Base-by-base conservation (phyloP, 2,329 filamentous ascomycete species). In the Aspergillus sclerotialis region DNA sequence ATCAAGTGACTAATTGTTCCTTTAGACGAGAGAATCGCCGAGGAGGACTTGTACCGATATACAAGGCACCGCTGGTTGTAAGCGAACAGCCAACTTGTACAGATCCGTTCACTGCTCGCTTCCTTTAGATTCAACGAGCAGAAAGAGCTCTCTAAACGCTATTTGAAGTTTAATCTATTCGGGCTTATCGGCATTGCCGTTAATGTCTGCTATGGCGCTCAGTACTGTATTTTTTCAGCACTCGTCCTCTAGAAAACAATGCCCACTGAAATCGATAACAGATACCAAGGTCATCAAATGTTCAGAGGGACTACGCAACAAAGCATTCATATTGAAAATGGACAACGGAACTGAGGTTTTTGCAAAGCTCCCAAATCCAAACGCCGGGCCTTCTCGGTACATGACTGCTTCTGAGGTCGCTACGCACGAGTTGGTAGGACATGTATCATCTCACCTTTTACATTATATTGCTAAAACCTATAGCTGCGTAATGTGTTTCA, bases 241-340 rank as follows among this genome's bases (percentile, higher is more conserved):
- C n/a, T n/a, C n/a, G n/a, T n/a, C n/a, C n/a, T n/a, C n/a, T n/a
- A n/a, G n/a, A n/a, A n/a, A n/a, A n/a, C n/a, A n/a, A n/a, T n/a
- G n/a, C n/a, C n/a, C n/a, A n/a, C n/a, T n/a, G n/a, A n/a, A n/a
- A n/a, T n/a, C n/a, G n/a, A n/a, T n/a, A n/a, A 28, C 17, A 55
- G 49, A 52, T 28, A 53, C 37, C 33, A 54, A 42, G 39, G 35
- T 60, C 19, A 29, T 41, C 5, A 60, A 58, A 41, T 54, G 51
- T 15, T 30, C 42, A 2, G 58, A 62, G 40, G 58, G 58, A 1
- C 39, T 53, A 13, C 49, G 49, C 36, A 62, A 55, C 38, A 44
- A 61, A 52, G 55, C 55, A n/a, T 60, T 64, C 30, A 35, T 56
- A 4, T 40, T 65, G 37, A 50, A 43, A n/a, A 53, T 55, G 48